Evolutionary conservation across 352 stramenopile species (phyloP).

Genomic region (Pseudoperonospora humuli): DNA sequence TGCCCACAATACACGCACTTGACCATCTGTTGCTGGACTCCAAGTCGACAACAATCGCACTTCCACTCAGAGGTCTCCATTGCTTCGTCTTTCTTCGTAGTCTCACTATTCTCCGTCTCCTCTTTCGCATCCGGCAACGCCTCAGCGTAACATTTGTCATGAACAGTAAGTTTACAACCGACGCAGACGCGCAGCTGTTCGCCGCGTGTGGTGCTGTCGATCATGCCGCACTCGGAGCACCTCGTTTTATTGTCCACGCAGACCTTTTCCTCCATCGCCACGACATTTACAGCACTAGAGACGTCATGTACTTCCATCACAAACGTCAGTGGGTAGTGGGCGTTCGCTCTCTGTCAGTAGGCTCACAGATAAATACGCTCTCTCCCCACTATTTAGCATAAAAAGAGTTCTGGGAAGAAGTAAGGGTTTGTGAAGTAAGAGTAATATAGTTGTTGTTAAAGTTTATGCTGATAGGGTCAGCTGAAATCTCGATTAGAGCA

Average conservation of each 20-base stretch:
- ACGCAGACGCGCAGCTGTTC: slow-evolving; percentile 24
- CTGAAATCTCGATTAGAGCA: no score
- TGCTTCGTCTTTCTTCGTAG: not conserved
- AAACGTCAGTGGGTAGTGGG: no score
- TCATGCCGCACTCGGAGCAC: slow-evolving; percentile 18
- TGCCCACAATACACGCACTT: slow-evolving; percentile 43
- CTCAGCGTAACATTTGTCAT: slow-evolving; percentile 29
- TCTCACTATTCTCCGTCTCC: not conserved
- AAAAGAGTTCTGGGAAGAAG: no score
- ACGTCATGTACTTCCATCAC: no score
- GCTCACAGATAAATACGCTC: no score
- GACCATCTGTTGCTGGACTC: slow-evolving; percentile 8
- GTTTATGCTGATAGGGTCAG: no score
- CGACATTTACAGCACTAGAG: not conserved
- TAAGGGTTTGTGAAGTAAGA: no score
- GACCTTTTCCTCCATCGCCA: not conserved
- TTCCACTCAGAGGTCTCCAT: slow-evolving; percentile 16
- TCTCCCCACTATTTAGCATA: no score
- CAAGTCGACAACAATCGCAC: slow-evolving; percentile 35
- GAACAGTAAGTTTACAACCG: slow-evolving; percentile 26
- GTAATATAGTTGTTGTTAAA: no score
- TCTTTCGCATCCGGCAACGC: not conserved
- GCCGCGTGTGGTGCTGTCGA: not conserved
- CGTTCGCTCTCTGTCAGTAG: no score
- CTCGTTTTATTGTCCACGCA: not conserved